Percentiles rank a stretch among this genome's conserved stretches.
Evolutionary conservation across 192 early-diverging fungal species (phyloP).

Genomic region (Gryganskiella cystojenkinii): DNA sequence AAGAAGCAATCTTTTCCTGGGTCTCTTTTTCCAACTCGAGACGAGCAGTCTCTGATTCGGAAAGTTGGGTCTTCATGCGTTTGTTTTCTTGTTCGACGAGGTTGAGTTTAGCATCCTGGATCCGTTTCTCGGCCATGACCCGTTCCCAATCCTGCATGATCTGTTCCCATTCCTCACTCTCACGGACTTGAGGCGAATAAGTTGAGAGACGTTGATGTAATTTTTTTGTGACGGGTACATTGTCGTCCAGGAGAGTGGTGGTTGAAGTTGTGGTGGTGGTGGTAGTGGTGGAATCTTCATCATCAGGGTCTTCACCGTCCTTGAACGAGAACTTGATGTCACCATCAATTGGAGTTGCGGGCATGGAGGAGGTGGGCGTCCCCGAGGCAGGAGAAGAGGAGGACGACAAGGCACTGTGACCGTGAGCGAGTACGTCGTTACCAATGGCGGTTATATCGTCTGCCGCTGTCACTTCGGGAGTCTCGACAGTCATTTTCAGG

Average conservation of each 20-base stretch:
- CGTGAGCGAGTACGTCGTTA: constrained; percentile 37
- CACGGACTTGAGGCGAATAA: constrained; percentile 45
- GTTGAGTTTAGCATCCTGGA: constrained; percentile 48
- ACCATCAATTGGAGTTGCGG: constrained; percentile 5
- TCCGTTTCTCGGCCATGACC: constrained; percentile 53
- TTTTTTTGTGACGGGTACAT: constrained; percentile 36
- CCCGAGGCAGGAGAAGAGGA: no score
- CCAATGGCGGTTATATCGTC: constrained; percentile 28
- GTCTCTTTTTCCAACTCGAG: constrained; percentile 40
- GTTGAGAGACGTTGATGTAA: constrained; percentile 44
- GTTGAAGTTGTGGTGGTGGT: no score
- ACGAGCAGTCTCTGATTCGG: constrained; percentile 20
- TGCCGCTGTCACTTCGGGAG: constrained; percentile 1
- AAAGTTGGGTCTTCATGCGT: constrained; percentile 41
- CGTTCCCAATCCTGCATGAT: constrained; percentile 56
- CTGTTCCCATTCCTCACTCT: constrained; percentile 47
- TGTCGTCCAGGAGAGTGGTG: constrained; percentile 45
- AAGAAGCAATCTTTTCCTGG: constrained; percentile 17
- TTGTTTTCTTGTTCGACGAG: constrained; percentile 52
- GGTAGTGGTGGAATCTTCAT: no score
- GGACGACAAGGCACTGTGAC: constrained; percentile 2
- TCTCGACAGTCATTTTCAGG: background rate
- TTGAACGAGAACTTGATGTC: constrained; percentile 38
- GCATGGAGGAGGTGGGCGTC: constrained; percentile 7
- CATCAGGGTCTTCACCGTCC: constrained; percentile 20